Conservation (phyloP, 2,329 filamentous ascomycete species). For the Epichloe festucae region DNA sequence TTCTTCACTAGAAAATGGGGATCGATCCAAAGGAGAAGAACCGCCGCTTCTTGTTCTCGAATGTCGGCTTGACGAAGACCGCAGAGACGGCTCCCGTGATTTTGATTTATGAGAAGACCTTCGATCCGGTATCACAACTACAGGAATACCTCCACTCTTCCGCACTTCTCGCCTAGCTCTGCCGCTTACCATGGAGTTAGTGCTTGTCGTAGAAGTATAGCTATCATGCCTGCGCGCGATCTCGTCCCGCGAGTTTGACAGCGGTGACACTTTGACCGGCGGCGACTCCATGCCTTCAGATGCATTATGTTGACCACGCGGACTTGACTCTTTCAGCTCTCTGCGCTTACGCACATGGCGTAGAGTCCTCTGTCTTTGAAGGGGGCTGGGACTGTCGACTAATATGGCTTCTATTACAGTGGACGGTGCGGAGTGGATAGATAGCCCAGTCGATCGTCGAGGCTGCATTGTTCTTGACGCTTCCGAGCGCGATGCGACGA, state of each 20-base stretch:
- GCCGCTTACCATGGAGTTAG: conserved; percentile 37
- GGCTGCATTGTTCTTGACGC: conserved; percentile 29
- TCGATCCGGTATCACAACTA: conserved; percentile 48
- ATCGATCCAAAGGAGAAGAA: conserved; percentile 31
- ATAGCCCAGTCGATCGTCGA: conserved; percentile 39
- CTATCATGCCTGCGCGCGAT: conserved; percentile 29
- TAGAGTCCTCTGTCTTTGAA: conserved; percentile 38
- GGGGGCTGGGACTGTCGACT: conserved; percentile 30
- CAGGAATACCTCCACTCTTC: conserved; percentile 48
- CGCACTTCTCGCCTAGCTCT: conserved; percentile 45
- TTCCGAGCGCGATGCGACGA: conserved; percentile 24
- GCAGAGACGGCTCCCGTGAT: conserved; percentile 40
- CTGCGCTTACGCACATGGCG: conserved; percentile 48
- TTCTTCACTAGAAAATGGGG: conserved; percentile 28
- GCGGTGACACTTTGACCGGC: conserved; percentile 15
- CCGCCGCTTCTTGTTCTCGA: conserved; percentile 40
- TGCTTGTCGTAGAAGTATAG: conserved; percentile 33
- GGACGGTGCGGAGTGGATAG: conserved; percentile 39
- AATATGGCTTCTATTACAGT: conserved; percentile 46
- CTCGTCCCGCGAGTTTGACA: conserved; percentile 15
- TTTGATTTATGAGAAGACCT: conserved; percentile 40
- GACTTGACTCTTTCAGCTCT: conserved; percentile 32
- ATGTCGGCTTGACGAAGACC: conserved; percentile 46
- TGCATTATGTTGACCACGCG: conserved; percentile 6
- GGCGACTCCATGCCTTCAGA: conserved; percentile 7